Percentiles rank a stretch among this genome's conserved stretches.
Evolutionary conservation across 345 rosid genomes (phyloP).

Genomic region (Eucalyptus pauciflora): DNA sequence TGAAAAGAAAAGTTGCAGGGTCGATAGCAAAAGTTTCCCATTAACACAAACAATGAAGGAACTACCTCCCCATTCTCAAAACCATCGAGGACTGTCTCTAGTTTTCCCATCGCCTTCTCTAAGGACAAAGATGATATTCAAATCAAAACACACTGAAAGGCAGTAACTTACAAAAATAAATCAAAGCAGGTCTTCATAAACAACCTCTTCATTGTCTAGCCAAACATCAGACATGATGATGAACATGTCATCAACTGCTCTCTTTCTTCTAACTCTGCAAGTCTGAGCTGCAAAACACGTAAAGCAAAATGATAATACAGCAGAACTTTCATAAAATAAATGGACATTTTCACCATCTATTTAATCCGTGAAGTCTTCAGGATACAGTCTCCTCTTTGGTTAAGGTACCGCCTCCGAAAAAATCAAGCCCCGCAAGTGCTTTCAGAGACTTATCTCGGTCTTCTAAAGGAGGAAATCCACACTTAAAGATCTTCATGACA

Average conservation of each 20-base stretch:
- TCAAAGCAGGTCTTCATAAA: neutral
- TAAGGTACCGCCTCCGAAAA: constrained; percentile 66
- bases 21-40: constrained; percentile 82
- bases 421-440: constrained; percentile 53
- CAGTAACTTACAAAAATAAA: neutral
- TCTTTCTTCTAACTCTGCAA: constrained; percentile 46
- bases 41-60: constrained; percentile 89
- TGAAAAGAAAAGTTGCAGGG: constrained; percentile 74
- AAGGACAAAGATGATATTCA: constrained; percentile 17
- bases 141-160: constrained; percentile 16
- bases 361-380: neutral
- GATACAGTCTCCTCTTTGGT: constrained; percentile 79
- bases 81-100: constrained; percentile 65
- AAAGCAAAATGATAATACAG: constrained; percentile 9
- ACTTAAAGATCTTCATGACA: constrained; percentile 50
- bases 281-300: constrained; percentile 36
- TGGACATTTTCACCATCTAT: neutral
- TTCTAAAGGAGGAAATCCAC: constrained; percentile 93
- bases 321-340: neutral
- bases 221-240: constrained; percentile 84
- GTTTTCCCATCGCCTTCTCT: constrained; percentile 71
- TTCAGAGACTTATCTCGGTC: constrained; percentile 66
- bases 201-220: constrained; percentile 81
- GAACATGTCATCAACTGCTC: constrained; percentile 72
- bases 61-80: constrained; percentile 68